phyloP scores from a whole-genome alignment of 2,329 filamentous ascomycete species.

The Grosmannia huntii region DNA sequence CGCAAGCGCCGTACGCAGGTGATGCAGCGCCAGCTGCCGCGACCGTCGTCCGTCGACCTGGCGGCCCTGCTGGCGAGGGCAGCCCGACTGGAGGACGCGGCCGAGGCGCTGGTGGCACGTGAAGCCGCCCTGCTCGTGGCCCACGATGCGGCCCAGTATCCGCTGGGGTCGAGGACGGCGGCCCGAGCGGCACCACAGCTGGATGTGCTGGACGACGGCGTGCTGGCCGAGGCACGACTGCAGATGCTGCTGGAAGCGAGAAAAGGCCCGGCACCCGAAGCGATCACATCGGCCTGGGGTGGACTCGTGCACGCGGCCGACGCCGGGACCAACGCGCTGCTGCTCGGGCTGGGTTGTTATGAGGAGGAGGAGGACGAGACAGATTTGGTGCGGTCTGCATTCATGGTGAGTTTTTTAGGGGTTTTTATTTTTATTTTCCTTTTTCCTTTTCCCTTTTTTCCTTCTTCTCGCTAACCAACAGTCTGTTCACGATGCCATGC shows the following conservation, averaged over 20 bases:
- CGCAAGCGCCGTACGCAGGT: conserved; percentile 78
- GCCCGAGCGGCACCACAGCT: conserved; percentile 23
- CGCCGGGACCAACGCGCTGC: conserved; percentile 28
- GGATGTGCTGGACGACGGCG: conserved; percentile 54
- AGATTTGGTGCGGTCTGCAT: conserved; percentile 52
- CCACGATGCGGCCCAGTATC: conserved; percentile 65
- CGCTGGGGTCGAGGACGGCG: conserved; percentile 34
- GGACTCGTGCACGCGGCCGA: conserved; percentile 12
- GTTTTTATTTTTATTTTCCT: too few species aligned
- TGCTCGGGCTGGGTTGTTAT: conserved; percentile 74
- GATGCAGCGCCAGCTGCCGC: conserved; percentile 72
- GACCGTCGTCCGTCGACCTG: conserved; percentile 62
- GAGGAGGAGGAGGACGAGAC: conserved; percentile 52
- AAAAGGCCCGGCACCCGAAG: conserved; percentile 31
- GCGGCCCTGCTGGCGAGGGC: conserved; percentile 53
- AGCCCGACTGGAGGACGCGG: conserved; percentile 45
- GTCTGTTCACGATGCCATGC: conserved; percentile 61
- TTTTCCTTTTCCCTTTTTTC: too few species aligned
- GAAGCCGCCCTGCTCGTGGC: conserved; percentile 73
- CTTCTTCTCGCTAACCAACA: conserved; percentile 21
- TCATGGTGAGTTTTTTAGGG: conserved; percentile 58
- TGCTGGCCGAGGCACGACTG: conserved; percentile 61
- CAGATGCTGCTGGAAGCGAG: conserved; percentile 61
- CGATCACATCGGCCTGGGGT: conserved; percentile 41
- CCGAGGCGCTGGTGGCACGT: conserved; percentile 56